A percentile compares a stretch with the other conserved stretches of the same genome.
Evolutionary conservation across 768 basidiomycete species (phyloP).

Genomic region (Leccinum broughii): DNA sequence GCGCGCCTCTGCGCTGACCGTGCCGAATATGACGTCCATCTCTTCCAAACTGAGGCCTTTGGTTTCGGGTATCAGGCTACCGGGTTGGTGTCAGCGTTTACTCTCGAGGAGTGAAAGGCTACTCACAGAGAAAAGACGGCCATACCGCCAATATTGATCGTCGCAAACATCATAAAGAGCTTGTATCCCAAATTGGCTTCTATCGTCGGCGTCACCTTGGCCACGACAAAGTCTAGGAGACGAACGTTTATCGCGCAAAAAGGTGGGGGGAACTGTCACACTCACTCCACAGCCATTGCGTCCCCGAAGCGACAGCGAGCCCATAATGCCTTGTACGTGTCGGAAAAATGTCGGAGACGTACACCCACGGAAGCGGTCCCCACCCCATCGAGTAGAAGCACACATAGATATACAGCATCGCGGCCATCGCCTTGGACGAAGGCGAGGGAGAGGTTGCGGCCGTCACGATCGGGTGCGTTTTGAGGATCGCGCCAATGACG

Average conservation of each 20-base stretch:
- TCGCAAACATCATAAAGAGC: constrained; percentile 74
- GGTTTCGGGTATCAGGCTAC: constrained; percentile 60
- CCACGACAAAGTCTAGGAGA: constrained; percentile 62
- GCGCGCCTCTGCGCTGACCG: constrained; percentile 55
- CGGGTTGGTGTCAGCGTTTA: neutral
- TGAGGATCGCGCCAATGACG: constrained; percentile 82
- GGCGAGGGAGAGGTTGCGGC: constrained; percentile 46
- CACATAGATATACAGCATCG: constrained; percentile 83
- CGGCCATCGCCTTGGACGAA: constrained; percentile 77
- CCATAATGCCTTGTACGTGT: constrained; percentile 84
- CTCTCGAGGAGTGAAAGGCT: neutral
- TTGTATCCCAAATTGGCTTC: constrained; percentile 66
- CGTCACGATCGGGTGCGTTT: constrained; percentile 61
- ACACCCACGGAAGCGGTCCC: constrained; percentile 70
- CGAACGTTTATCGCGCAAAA: neutral
- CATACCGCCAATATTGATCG: constrained; percentile 74
- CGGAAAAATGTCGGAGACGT: constrained; percentile 84
- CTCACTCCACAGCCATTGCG: constrained; percentile 84
- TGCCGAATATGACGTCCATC: constrained; percentile 60
- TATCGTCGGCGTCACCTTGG: constrained; percentile 69
- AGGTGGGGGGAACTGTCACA: constrained; percentile 6
- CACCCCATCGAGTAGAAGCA: constrained; percentile 89
- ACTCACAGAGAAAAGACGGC: constrained; percentile 62
- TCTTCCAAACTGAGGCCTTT: constrained; percentile 57
- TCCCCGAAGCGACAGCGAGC: constrained; percentile 67